phyloP scores from a whole-genome alignment of 345 rosid species.

The Combretum micranthum region DNA sequence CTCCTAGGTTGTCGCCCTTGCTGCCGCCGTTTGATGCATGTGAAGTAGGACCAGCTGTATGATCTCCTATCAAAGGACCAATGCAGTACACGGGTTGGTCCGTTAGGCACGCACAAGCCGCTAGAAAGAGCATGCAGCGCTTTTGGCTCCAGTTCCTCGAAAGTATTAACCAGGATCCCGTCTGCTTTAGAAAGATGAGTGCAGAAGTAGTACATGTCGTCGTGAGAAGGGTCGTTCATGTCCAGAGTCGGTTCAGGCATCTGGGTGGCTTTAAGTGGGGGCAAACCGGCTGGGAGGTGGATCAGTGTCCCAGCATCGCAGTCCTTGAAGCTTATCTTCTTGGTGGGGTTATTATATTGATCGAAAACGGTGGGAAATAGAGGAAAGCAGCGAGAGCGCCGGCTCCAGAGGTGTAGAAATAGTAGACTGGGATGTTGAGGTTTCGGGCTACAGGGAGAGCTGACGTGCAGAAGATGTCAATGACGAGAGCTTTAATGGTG shows the following conservation, averaged over 20 bases:
- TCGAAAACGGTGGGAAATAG: slow-evolving; percentile 10
- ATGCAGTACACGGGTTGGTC: slow-evolving; percentile 1
- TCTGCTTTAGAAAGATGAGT: too few relatives aligned
- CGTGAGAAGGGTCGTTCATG: not conserved
- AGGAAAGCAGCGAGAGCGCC: slow-evolving; percentile 15
- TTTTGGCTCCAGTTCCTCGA: slow-evolving; percentile 1
- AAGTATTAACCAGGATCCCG: slow-evolving; percentile 9
- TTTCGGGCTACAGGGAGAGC: slow-evolving; percentile 14
- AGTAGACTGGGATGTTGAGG: slow-evolving; percentile 24
- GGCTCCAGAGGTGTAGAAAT: slow-evolving; percentile 16
- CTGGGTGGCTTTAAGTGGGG: slow-evolving; percentile 2
- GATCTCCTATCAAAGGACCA: slow-evolving; percentile 2
- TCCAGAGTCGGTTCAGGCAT: slow-evolving; percentile 2
- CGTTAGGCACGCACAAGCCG: slow-evolving; percentile 1
- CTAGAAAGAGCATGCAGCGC: not conserved
- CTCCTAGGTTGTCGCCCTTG: not conserved
- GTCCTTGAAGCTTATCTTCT: slow-evolving; percentile 14
- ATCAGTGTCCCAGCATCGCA: not conserved
- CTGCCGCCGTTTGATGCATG: too few relatives aligned
- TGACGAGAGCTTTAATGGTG: slow-evolving; percentile 16
- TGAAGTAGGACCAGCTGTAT: not conserved
- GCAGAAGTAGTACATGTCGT: not conserved
- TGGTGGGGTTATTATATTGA: not conserved
- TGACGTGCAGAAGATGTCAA: slow-evolving; percentile 21
- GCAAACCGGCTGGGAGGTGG: slow-evolving; percentile 18